These are phyloP conservation scores for Eucalyptus pauciflora DNA, from an alignment of 345 rosid species.

Conservation along the genomic window DNA sequence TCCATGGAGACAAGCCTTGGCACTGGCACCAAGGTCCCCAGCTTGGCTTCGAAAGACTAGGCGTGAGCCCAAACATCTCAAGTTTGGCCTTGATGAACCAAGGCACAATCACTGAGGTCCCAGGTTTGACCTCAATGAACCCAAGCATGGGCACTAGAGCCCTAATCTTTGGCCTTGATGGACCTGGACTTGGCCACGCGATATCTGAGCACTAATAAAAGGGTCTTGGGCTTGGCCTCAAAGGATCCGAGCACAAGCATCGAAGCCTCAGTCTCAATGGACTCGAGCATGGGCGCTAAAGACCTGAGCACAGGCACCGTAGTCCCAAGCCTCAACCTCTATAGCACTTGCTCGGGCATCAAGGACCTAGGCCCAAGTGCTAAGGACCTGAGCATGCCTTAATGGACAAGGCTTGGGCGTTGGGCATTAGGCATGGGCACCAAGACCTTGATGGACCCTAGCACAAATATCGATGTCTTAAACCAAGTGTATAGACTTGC, in stretches of 20 bases:
- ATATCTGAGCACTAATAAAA: background rate
- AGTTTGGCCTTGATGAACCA: rapidly evolving
- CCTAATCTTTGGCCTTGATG: background rate
- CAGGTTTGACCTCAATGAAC: background rate
- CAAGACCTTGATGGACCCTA: rapidly evolving
- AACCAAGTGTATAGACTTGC: rapidly evolving
- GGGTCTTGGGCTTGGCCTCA: background rate
- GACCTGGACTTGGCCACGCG: rapidly evolving
- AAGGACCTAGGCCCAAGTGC: rapidly evolving
- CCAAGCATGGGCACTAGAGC: rapidly evolving
- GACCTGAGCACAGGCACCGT: rapidly evolving
- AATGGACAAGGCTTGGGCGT: background rate
- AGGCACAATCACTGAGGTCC: rapidly evolving
- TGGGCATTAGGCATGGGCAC: background rate
- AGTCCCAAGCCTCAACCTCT: background rate
- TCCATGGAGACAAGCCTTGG: too few species aligned
- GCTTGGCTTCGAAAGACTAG: rapidly evolving
- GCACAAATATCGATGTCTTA: background rate
- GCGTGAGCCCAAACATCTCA: background rate
- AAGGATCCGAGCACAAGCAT: rapidly evolving
- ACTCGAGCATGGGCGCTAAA: background rate
- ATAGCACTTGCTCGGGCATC: background rate
- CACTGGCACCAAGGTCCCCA: rapidly evolving
- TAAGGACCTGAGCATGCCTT: background rate
- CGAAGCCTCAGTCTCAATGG: rapidly evolving